phyloP scores from a whole-genome alignment of 331 rosid genomes.

The Quercus tomentella region DNA sequence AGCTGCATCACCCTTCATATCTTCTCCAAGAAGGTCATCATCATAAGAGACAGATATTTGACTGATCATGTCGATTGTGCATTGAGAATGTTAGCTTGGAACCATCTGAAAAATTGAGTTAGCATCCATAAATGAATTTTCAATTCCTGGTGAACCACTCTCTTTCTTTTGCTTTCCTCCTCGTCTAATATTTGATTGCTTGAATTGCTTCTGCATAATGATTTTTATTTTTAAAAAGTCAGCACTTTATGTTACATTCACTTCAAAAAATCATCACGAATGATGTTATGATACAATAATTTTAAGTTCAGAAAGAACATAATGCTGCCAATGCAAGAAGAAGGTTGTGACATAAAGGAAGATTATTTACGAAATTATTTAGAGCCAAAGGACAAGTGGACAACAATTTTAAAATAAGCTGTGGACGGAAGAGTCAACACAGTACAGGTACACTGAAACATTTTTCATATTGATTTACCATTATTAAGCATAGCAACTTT shows the following conservation, averaged over 20 bases:
- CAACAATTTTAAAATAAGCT: neutral
- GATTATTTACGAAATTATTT: neutral
- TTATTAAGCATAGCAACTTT: too few species aligned
- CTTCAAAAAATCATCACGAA: neutral
- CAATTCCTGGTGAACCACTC: slow-evolving; percentile 23
- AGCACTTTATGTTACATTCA: neutral
- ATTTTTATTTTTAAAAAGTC: neutral
- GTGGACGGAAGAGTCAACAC: neutral
- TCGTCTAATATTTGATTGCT: too few species aligned
- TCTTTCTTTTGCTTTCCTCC: slow-evolving; percentile 32
- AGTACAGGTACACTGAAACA: neutral
- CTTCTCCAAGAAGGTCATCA: slow-evolving; percentile 59
- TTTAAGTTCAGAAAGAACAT: neutral
- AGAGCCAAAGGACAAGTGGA: neutral
- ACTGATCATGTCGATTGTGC: slow-evolving; percentile 27
- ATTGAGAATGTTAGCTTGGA: neutral
- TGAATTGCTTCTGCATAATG: slow-evolving; percentile 9
- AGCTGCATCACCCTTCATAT: slow-evolving; percentile 22
- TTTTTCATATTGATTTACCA: too few species aligned
- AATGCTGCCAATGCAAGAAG: neutral
- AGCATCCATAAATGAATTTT: slow-evolving; percentile 1
- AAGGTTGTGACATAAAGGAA: neutral
- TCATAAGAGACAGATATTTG: slow-evolving; percentile 64
- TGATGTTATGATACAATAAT: neutral
- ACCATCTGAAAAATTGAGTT: slow-evolving; percentile 12